phyloP scores from a whole-genome alignment of 1,284 basidiomycete genomes.

The Singerocomus inundabilis region DNA sequence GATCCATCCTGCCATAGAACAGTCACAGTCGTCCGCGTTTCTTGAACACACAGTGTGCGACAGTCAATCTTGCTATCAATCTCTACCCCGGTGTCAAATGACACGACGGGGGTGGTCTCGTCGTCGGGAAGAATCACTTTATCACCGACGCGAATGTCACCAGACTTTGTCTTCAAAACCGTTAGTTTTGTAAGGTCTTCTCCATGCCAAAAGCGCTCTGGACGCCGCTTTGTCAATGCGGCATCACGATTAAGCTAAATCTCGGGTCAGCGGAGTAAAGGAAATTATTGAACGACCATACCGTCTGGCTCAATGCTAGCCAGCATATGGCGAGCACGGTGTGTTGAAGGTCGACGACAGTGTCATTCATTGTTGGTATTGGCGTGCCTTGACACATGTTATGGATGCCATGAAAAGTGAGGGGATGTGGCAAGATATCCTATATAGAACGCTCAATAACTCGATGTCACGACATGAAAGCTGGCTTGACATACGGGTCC shows the following conservation, averaged over 20 bases:
- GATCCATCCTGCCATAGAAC: slow-evolving; percentile 89
- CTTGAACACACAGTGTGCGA: slow-evolving; percentile 61
- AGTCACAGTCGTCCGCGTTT: slow-evolving; percentile 68
- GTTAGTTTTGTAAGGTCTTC: slow-evolving; percentile 65
- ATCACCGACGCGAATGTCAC: slow-evolving; percentile 70
- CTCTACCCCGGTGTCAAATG: slow-evolving; percentile 53
- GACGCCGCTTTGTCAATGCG: slow-evolving; percentile 60
- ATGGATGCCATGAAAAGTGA: slow-evolving; percentile 45
- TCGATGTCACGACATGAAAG: slow-evolving; percentile 1
- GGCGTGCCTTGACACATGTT: slow-evolving; percentile 45
- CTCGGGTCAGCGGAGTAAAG: slow-evolving; percentile 7
- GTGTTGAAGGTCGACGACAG: slow-evolving; percentile 74
- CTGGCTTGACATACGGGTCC: slow-evolving; percentile 50
- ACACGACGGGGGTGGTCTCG: slow-evolving; percentile 48
- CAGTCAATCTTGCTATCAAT: slow-evolving; percentile 47
- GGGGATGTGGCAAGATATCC: slow-evolving; percentile 66
- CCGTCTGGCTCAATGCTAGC: slow-evolving; percentile 87
- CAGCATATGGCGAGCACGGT: slow-evolving; percentile 81
- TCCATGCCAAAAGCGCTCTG: slow-evolving; percentile 75
- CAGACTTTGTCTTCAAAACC: slow-evolving; percentile 59
- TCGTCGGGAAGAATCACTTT: slow-evolving; percentile 55
- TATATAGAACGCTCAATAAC: slow-evolving; percentile 27
- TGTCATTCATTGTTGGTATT: slow-evolving; percentile 48
- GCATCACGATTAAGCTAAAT: slow-evolving; percentile 56
- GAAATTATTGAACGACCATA: slow-evolving; percentile 36